Evolutionary conservation across 768 basidiomycete species (phyloP).

Genomic region (Lenzites betulinus): DNA sequence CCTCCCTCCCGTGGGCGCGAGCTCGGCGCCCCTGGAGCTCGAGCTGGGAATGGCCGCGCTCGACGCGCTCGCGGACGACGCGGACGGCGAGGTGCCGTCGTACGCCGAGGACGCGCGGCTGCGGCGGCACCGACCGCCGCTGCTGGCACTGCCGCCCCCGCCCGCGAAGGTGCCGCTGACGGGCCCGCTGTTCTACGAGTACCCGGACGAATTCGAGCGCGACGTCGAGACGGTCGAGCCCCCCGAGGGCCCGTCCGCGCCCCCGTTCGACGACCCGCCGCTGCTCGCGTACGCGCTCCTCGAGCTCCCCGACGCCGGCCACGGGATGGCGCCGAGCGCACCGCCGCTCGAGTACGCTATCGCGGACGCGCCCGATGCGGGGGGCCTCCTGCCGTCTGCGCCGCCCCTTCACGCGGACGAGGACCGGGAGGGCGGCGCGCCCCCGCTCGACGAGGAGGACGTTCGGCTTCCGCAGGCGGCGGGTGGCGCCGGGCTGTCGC

Average conservation of each 20-base stretch:
- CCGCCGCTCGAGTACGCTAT: slow-evolving; percentile 13
- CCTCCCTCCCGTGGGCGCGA: background rate
- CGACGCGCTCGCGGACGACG: background rate
- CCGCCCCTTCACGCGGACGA: slow-evolving; percentile 5
- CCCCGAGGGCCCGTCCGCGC: slow-evolving; percentile 17
- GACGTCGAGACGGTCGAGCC: slow-evolving; percentile 25
- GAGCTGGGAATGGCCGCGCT: background rate
- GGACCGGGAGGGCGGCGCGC: background rate
- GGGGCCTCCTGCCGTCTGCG: slow-evolving; percentile 10
- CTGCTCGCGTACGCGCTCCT: background rate
- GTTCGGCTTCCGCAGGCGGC: background rate
- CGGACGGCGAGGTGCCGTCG: slow-evolving; percentile 16
- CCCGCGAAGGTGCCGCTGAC: slow-evolving; percentile 26
- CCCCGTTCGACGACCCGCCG: slow-evolving; percentile 4
- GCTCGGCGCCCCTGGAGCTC: background rate
- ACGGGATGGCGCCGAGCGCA: slow-evolving; percentile 5
- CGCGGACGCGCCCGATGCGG: background rate
- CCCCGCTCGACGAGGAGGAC: background rate
- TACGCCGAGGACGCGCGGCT: slow-evolving; percentile 21
- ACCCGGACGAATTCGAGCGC: slow-evolving; percentile 31
- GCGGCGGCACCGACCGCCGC: background rate
- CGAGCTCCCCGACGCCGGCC: background rate
- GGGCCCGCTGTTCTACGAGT: slow-evolving; percentile 31
- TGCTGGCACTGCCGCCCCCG: slow-evolving; percentile 26
- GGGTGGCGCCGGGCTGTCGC: background rate